These are phyloP conservation scores for Apiosordaria backusii DNA, from an alignment of 495 filamentous ascomycete species.

Conservation along the genomic window DNA sequence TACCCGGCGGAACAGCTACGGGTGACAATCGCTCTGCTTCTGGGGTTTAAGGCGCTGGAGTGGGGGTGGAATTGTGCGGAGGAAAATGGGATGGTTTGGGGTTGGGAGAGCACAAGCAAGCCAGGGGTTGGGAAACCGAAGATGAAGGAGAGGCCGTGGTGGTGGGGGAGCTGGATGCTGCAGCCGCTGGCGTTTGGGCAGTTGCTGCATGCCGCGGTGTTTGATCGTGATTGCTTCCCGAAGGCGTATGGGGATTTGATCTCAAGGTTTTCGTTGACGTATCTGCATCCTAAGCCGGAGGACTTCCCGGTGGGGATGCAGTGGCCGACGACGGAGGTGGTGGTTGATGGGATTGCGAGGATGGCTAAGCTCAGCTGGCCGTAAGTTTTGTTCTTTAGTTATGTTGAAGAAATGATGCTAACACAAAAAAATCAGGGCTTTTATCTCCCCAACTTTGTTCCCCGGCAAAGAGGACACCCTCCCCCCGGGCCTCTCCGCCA, in stretches of 20 bases:
- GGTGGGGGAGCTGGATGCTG: conserved; percentile 96
- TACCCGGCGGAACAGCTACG: conserved; percentile 74
- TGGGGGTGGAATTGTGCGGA: conserved; percentile 82
- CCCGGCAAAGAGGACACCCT: conserved; percentile 62
- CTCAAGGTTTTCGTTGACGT: conserved; percentile 67
- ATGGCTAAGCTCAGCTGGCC: conserved; percentile 84
- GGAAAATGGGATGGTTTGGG: conserved; percentile 72
- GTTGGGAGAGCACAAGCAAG: conserved; percentile 35
- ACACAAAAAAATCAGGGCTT: conserved; percentile 35
- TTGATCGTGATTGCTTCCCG: conserved; percentile 87
- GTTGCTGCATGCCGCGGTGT: conserved; percentile 85
- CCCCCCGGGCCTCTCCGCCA: conserved; percentile 58
- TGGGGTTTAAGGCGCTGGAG: conserved; percentile 74
- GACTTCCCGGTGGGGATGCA: conserved; percentile 59
- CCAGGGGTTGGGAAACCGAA: conserved; percentile 30
- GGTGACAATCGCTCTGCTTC: conserved; percentile 74
- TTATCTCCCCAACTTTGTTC: conserved; percentile 85
- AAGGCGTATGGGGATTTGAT: conserved; percentile 66
- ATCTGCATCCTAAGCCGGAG: conserved; percentile 69
- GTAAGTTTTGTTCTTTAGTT: conserved; percentile 46
- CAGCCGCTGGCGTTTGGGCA: conserved; percentile 91
- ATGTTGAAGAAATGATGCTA: conserved; percentile 11
- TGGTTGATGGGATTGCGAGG: conserved; percentile 74
- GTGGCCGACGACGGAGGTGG: conserved; percentile 74
- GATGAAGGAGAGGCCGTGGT: conserved; percentile 59